Evolutionary conservation across 1,139 yeast genomes (phyloP).

Genomic region (Saccharomycopsis phalli): DNA sequence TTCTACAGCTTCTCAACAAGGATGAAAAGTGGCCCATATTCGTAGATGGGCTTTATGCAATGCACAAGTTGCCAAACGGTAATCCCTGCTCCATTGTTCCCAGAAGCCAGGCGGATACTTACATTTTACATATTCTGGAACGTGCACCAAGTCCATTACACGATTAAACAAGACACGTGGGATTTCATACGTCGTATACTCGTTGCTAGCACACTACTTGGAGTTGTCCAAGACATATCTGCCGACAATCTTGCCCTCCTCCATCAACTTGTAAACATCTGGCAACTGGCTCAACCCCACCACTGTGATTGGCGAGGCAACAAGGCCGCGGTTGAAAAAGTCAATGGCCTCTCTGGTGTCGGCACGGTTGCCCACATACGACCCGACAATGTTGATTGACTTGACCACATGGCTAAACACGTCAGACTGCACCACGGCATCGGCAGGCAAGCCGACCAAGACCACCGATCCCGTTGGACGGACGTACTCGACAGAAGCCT

Average conservation of each 20-base stretch:
- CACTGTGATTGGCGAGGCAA: slow-evolving; percentile 57
- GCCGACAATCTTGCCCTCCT: slow-evolving; percentile 63
- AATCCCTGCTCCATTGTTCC: too few species aligned
- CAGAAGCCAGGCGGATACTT: too few species aligned
- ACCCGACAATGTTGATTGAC: slow-evolving; percentile 58
- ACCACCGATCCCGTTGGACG: slow-evolving; percentile 73
- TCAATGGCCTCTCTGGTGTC: slow-evolving; percentile 73
- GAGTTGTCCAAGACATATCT: slow-evolving; percentile 59
- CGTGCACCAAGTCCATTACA: too few species aligned
- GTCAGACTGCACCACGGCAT: slow-evolving; percentile 51
- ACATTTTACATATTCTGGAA: too few species aligned
- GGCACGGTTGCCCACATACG: slow-evolving; percentile 75
- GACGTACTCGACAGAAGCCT: slow-evolving; percentile 59
- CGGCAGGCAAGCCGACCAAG: slow-evolving; percentile 72
- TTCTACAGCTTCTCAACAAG: too few species aligned
- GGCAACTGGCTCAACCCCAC: slow-evolving; percentile 57
- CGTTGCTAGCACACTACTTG: too few species aligned
- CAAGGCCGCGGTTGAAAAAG: slow-evolving; percentile 61
- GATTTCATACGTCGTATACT: too few species aligned
- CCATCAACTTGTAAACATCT: slow-evolving; percentile 56
- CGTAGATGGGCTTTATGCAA: too few species aligned
- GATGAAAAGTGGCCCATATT: too few species aligned
- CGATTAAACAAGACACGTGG: too few species aligned
- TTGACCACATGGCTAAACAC: slow-evolving; percentile 60
- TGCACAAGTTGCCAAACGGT: too few species aligned